Conservation (phyloP, 208 protist genomes). For the Jaenimonas drosophilae region DNA sequence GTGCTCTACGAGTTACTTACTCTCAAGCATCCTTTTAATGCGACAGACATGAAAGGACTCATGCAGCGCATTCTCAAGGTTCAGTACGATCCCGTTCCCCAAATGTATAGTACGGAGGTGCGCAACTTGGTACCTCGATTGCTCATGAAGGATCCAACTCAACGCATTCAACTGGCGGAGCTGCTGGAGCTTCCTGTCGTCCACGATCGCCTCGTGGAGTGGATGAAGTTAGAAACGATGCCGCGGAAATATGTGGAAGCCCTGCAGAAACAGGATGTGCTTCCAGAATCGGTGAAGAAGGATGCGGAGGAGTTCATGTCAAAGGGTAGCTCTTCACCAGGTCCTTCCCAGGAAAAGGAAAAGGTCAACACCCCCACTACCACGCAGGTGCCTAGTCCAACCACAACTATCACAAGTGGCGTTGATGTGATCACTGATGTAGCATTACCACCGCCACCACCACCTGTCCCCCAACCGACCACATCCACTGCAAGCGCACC, state of each 20-base stretch:
- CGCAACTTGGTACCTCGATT: conserved; percentile 73
- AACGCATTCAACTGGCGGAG: conserved; percentile 54
- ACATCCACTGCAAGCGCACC: no score
- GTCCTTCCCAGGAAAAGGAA: no score
- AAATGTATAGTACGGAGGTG: conserved; percentile 56
- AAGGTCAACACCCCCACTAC: no score
- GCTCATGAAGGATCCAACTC: conserved; percentile 56
- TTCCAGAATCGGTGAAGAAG: conserved; percentile 33
- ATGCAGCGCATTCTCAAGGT: conserved; percentile 86
- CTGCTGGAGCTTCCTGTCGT: conserved; percentile 72
- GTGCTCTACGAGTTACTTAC: conserved; percentile 86
- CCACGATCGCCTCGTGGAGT: conserved; percentile 50
- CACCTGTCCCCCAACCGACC: no score
- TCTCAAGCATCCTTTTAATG: conserved; percentile 86
- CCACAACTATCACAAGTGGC: no score
- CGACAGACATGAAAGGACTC: conserved; percentile 76
- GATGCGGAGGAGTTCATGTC: no score
- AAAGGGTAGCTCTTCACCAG: no score
- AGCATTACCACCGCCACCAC: no score
- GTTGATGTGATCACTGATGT: no score
- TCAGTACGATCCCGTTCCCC: conserved; percentile 71
- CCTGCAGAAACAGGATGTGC: conserved; percentile 43
- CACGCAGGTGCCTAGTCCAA: no score
- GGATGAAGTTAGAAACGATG: conserved; percentile 59
- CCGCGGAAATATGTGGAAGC: conserved; percentile 62